Evolutionary conservation across 192 early-diverging fungal species (phyloP).

Genomic region (Mortierella alpina): DNA sequence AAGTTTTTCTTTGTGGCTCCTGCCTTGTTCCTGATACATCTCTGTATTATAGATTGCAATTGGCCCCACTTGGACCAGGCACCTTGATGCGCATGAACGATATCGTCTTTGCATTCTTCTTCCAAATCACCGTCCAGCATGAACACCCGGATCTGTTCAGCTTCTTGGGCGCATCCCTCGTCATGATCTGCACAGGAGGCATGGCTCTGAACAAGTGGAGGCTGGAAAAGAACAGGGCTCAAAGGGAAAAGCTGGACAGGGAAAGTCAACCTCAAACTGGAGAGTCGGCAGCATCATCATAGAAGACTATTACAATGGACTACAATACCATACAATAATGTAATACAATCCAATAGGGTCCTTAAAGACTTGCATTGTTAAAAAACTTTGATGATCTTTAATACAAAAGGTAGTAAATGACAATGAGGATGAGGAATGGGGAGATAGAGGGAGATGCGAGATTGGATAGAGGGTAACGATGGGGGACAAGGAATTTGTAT

Average conservation of each 20-base stretch:
- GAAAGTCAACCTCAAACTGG: too few relatives aligned
- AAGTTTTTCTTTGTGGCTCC: neutral
- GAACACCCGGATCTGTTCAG: slow-evolving; percentile 69
- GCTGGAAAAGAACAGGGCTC: slow-evolving; percentile 25
- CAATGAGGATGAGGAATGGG: too few relatives aligned
- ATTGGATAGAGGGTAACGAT: too few relatives aligned
- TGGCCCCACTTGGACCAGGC: slow-evolving; percentile 76
- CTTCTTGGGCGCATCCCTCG: slow-evolving; percentile 69
- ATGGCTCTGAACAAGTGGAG: slow-evolving; percentile 74
- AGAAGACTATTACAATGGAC: too few relatives aligned
- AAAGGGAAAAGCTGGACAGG: slow-evolving; percentile 1
- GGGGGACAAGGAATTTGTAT: too few relatives aligned
- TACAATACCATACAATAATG: too few relatives aligned
- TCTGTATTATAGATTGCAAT: slow-evolving; percentile 62
- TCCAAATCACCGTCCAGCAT: slow-evolving; percentile 75
- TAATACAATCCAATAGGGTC: too few relatives aligned
- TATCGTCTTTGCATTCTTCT: slow-evolving; percentile 82
- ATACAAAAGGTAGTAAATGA: too few relatives aligned
- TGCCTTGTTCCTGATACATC: neutral
- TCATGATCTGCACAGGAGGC: slow-evolving; percentile 70
- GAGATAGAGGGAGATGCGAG: too few relatives aligned
- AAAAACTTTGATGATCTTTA: too few relatives aligned
- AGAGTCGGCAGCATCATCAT: too few relatives aligned
- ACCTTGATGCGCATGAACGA: slow-evolving; percentile 87
- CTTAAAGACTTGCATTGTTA: too few relatives aligned